Evolutionary conservation across 164 flowering plant genomes (phyloP).

Genomic region (Dillenia turbinata): DNA sequence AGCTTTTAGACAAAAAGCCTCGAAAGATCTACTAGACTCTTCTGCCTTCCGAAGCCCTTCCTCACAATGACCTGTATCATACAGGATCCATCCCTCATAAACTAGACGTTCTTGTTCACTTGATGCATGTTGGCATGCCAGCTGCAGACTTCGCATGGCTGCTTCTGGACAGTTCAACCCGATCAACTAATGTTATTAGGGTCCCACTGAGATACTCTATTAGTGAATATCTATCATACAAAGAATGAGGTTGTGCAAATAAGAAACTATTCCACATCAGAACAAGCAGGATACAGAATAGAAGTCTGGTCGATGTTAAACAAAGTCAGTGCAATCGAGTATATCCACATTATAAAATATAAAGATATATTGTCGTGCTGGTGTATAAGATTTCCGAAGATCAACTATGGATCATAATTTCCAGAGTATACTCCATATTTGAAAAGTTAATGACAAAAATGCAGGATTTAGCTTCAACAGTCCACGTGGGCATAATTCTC

Average conservation of each 20-base stretch:
- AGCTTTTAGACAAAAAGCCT: slow-evolving; percentile 94
- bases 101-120: slow-evolving; percentile 87
- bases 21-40: slow-evolving; percentile 89
- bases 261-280: neutral
- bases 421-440: too few species aligned
- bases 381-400: too few species aligned
- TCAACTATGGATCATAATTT: too few species aligned
- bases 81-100: slow-evolving; percentile 98
- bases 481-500: too few species aligned
- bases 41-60: slow-evolving; percentile 94
- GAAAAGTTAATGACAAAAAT: too few species aligned
- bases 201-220: neutral
- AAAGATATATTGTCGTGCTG: too few species aligned
- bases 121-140: slow-evolving; percentile 89
- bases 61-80: slow-evolving; percentile 91
- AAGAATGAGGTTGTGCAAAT: neutral
- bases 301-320: too few species aligned
- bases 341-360: too few species aligned
- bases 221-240: neutral
- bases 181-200: slow-evolving; percentile 12
- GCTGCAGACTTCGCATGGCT: slow-evolving; percentile 94
- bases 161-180: slow-evolving; percentile 97
- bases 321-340: too few species aligned
- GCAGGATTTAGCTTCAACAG: too few species aligned
- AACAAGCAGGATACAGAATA: neutral